Base-by-base conservation (phyloP, 148 eudicot genomes). In the Cornus kousa region DNA sequence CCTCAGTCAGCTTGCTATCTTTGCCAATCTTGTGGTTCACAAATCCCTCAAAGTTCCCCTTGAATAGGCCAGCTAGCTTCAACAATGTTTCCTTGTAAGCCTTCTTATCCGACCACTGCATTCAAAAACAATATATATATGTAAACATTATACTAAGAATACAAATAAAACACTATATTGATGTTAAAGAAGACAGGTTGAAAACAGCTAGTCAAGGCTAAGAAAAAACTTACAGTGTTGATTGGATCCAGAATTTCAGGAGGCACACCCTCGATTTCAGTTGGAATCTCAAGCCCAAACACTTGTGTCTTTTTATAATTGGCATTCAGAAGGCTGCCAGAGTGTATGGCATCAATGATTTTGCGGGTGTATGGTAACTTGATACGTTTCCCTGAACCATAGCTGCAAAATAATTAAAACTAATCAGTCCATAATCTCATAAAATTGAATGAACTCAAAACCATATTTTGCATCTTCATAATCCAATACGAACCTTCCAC, bases 201-300 rank as follows among this genome's bases (percentile, higher is more conserved):
- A 19, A 12, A 70, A 35, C 7, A 33, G 12, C 7, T 9, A 20
- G 39, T 5, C n/a, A 13, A 24, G 40, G 35, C 22, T 57, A 72
- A 72, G 48, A 67, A 67, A 40, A 53, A 50, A 78, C 91, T 83
- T 24, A 92, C 97, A 43, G 94, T 83, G 82, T 92, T 92, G 67
- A 89, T 81, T 33, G 97, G 97, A 77, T 92, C 92, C 16, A 92
- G 91, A 80, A 92, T 90, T 73, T 92, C 90, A 1, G 94, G 86
- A 75, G 97, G 97, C 72, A 92, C 90, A 8, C 92, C 94, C 68
- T 89, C 94, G 7, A 92, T 80, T 77, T 85, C 82, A 71, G 84
- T 81, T 24, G 97, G 97, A 74, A 92, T 89, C 83, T 94, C 91
- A 7, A 94, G 91, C 43, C 97, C 95, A 79, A 94, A 94, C 24